Base-by-base conservation (phyloP, 768 basidiomycete genomes). In the Russula brevipes region DNA sequence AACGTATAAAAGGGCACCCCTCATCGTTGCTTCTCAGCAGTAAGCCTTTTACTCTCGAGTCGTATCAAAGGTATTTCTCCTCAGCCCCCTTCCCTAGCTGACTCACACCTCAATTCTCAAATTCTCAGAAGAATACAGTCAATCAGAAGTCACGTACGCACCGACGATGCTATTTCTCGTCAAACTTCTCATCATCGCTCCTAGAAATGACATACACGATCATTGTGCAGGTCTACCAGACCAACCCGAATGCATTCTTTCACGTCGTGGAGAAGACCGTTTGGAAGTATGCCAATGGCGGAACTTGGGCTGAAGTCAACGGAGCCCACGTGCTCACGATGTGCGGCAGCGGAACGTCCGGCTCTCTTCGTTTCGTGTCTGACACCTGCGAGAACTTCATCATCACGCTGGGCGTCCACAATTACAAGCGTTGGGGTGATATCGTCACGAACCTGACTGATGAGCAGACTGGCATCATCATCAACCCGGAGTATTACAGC, bases 381-480 rank as follows among this genome's bases (percentile, higher is more conserved):
- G 69, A 71, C 51, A 68, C 54, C 8, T 73, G 69, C 59, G 76
- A 78, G 56, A 60, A 51, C 11, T 73, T 76, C 71, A 54, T 76
- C 33, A 65, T 75, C 63, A 70, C 71, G 14, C 44, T 79, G 30
- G 78, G 80, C 1, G 70, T 78, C 31, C 73, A 79, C 71, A 75
- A 75, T 70, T 72, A 74, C 69, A 73, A 72, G 63, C 68, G 72
- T 6, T 79, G 79, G 78, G 69, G 71, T 68, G 77, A 78, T 63
- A 71, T 74, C 45, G 69, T 77, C 57, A 70, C 76, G 4, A 70
- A 74, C 54, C 70, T 78, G 41, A 31, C 16, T 6, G 30, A 9
- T 19, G 42, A 31, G 4, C 8, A 64, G 30, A 64, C 63, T 7
- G 63, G 36, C 16, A 33, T 55, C 19, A 4, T 42, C 45, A 55